These are phyloP conservation scores for Setaria viridis DNA, from an alignment of 202 grass and related monocot genomes.

Conservation along the genomic window DNA sequence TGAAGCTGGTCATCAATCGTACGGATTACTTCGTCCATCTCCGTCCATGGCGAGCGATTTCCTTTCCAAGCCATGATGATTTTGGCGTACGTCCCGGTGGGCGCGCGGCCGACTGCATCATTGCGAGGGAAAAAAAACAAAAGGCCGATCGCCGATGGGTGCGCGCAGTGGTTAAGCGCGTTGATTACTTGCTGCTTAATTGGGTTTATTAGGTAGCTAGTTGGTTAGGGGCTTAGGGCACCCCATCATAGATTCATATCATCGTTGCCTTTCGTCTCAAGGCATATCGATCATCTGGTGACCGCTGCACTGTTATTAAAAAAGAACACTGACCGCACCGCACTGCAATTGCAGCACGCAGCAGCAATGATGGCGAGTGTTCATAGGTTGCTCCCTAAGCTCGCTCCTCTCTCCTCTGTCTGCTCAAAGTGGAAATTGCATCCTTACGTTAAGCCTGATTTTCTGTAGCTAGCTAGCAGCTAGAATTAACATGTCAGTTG, in stretches of 20 bases:
- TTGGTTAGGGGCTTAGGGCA: not conserved
- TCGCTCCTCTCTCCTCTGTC: not conserved
- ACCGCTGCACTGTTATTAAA: not conserved
- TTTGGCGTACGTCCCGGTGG: not conserved
- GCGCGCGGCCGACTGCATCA: not conserved
- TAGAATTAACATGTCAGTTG: not conserved
- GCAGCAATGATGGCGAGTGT: not conserved
- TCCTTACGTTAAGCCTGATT: conserved; percentile 23
- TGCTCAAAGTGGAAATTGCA: not conserved
- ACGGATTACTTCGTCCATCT: not conserved
- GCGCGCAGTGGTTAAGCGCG: not conserved
- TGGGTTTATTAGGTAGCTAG: not conserved
- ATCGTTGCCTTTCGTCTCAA: conserved; percentile 40
- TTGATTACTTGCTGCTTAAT: not conserved
- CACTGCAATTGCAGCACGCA: not conserved
- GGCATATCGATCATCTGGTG: not conserved
- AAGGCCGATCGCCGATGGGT: not conserved
- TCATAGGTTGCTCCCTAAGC: not conserved
- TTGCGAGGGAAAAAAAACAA: too few relatives aligned
- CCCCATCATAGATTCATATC: not conserved
- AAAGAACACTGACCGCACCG: not conserved
- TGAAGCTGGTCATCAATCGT: too few relatives aligned
- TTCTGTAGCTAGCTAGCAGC: not conserved
- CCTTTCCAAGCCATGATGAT: not conserved
- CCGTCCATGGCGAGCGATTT: too few relatives aligned